Percentiles rank a stretch among this genome's conserved stretches.
Evolutionary conservation across 2,329 filamentous ascomycete species (phyloP).

Genomic region (Parastagonospora avenae): DNA sequence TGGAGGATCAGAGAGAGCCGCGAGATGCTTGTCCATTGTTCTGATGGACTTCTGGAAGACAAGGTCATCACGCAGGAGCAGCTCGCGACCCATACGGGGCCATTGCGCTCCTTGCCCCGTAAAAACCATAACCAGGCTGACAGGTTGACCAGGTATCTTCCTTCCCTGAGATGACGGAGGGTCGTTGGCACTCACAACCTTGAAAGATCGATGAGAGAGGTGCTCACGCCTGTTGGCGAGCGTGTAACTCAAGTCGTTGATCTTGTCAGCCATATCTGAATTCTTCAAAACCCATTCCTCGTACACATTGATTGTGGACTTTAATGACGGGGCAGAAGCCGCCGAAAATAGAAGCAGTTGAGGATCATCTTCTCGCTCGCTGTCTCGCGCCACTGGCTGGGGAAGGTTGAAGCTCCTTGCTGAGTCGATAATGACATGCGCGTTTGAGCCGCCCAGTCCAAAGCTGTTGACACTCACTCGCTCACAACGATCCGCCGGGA

Average conservation of each 20-base stretch:
- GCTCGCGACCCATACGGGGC: constrained; percentile 17
- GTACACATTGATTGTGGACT: background rate
- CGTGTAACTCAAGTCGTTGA: constrained; percentile 7
- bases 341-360: constrained; percentile 24
- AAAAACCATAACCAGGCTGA: constrained; percentile 20
- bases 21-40: constrained; percentile 9
- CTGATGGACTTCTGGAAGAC: constrained; percentile 4
- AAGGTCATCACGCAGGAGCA: constrained; percentile 2
- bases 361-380: background rate
- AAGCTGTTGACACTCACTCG: constrained; percentile 19
- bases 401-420: background rate
- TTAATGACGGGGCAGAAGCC: constrained; percentile 14
- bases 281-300: no score
- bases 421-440: constrained; percentile 19
- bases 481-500: constrained; percentile 6
- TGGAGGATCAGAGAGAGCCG: background rate
- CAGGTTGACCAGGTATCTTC: background rate
- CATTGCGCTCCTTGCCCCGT: constrained; percentile 35
- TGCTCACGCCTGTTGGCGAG: constrained; percentile 8
- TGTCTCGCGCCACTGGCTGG: background rate
- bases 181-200: background rate
- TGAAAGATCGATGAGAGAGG: constrained; percentile 5
- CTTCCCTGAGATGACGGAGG: background rate
- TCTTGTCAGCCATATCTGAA: background rate
- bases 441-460: constrained; percentile 17